phyloP scores from a whole-genome alignment of 306 rosid species.

The apple (Malus domestica) region ASM211411v1 NC_041801.1:23894501-23895000 shows the following conservation, averaged over 20 bases:
- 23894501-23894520: conserved; percentile 9
- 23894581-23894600: not conserved
- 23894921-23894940: conserved; percentile 17
- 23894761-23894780: not conserved
- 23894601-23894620: not conserved
- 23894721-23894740: not conserved
- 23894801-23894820: not conserved
- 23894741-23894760: not conserved
- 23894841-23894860: not conserved
- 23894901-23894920: not conserved
- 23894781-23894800: not conserved
- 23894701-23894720: not conserved
- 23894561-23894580: not conserved
- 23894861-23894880: not conserved
- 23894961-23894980: conserved; percentile 83
- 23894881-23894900: not conserved
- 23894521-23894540: not conserved
- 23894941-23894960: conserved; percentile 77
- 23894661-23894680: not conserved
- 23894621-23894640: not conserved
- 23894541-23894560: not conserved
- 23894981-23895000: conserved; percentile 94
- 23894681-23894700: not conserved
- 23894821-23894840: not conserved
- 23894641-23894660: not conserved